A percentile compares a stretch with the other conserved stretches of the same genome.
phyloP scores from a whole-genome alignment of 345 rosid species.

The Anastatica hierochuntica region DNA sequence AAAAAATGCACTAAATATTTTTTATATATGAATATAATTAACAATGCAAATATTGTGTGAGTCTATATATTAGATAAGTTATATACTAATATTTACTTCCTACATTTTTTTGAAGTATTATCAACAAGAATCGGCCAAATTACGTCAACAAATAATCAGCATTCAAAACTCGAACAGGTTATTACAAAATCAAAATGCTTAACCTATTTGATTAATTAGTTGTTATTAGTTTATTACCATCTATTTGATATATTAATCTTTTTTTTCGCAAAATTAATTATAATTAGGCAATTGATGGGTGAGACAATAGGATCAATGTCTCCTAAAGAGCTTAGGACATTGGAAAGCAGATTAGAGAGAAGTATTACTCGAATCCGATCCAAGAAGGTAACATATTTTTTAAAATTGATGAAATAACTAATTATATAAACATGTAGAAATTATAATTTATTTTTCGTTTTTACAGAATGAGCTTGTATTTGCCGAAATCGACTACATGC shows the following conservation, averaged over 20 bases:
- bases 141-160: constrained; percentile 52
- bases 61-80: no score
- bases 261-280: background rate
- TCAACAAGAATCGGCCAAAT: constrained; percentile 78
- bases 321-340: constrained; percentile 51
- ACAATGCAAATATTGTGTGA: no score
- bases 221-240: background rate
- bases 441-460: background rate
- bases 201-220: background rate
- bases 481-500: constrained; percentile 92
- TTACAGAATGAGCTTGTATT: constrained; percentile 75
- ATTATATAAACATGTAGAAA: background rate
- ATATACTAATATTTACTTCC: no score
- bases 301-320: constrained; percentile 46
- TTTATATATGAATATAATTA: no score
- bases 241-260: background rate
- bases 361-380: constrained; percentile 76
- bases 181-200: background rate
- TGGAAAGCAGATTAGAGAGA: constrained; percentile 67
- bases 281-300: constrained; percentile 74
- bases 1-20: no score
- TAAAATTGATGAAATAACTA: no score
- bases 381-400: no score
- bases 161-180: constrained; percentile 75
- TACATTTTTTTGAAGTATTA: constrained; percentile 46